A percentile compares a stretch with the other conserved stretches of the same genome.
phyloP scores from a whole-genome alignment of 495 filamentous ascomycete species.

The Pseudevernia furfuracea region DNA sequence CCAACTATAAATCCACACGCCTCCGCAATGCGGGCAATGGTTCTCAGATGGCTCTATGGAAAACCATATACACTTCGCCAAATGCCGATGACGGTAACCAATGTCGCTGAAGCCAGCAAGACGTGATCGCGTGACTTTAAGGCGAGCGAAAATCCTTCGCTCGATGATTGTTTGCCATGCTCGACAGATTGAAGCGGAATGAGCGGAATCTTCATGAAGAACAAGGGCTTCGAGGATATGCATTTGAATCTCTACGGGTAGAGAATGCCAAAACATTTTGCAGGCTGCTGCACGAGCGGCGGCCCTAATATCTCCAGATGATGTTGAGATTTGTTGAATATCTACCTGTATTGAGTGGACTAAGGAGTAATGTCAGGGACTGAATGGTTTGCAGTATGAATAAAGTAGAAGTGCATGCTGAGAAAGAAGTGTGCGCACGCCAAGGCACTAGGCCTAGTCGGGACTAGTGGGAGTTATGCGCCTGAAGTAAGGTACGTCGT shows the following conservation, averaged over 20 bases:
- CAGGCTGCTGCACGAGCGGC: slow-evolving; percentile 14
- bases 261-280: slow-evolving; percentile 21
- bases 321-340: slow-evolving; percentile 7
- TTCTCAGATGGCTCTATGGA: slow-evolving; percentile 35
- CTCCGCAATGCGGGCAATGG: slow-evolving; percentile 31
- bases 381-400: no score
- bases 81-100: slow-evolving; percentile 31
- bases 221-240: slow-evolving; percentile 24
- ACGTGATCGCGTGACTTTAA: slow-evolving; percentile 33
- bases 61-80: slow-evolving; percentile 35
- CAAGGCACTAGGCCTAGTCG: slow-evolving; percentile 13
- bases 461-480: no score
- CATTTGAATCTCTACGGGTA: slow-evolving; percentile 23
- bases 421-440: slow-evolving; percentile 15
- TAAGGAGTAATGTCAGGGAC: slow-evolving; percentile 12
- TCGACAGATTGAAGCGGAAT: slow-evolving; percentile 35
- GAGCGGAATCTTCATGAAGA: slow-evolving; percentile 30
- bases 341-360: neutral
- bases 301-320: slow-evolving; percentile 6
- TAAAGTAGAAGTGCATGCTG: slow-evolving; percentile 19
- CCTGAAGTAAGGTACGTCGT: no score
- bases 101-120: slow-evolving; percentile 32
- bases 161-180: slow-evolving; percentile 36
- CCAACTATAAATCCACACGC: slow-evolving; percentile 20
- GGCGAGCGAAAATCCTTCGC: slow-evolving; percentile 34